phyloP scores from a whole-genome alignment of 2,329 filamentous ascomycete species.

The Colletotrichum godetiae region DNA sequence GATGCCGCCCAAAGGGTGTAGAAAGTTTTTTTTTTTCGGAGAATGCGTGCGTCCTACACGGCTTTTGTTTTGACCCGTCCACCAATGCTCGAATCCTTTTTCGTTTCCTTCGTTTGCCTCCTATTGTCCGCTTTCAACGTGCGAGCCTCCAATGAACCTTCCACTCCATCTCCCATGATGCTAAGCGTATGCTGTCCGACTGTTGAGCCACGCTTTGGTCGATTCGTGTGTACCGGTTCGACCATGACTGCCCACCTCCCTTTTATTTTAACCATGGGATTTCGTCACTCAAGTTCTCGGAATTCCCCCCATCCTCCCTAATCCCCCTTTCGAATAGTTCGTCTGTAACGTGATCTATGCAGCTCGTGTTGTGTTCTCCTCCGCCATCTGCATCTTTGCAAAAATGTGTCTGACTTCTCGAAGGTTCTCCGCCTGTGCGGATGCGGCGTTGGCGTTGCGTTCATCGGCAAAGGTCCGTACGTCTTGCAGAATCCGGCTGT shows the following conservation, averaged over 20 bases:
- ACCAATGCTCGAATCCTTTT: neutral
- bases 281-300: neutral
- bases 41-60: no score
- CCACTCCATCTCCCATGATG: neutral
- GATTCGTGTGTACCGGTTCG: neutral
- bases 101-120: neutral
- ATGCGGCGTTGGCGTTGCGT: conserved; percentile 71
- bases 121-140: neutral
- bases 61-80: neutral
- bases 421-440: conserved; percentile 71
- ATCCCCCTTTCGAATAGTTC: neutral
- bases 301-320: no score
- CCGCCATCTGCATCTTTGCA: conserved; percentile 60
- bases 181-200: neutral
- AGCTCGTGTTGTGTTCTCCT: conserved; percentile 2
- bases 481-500: conserved; percentile 77
- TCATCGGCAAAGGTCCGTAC: conserved; percentile 87
- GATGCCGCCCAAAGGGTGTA: neutral
- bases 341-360: neutral
- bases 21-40: no score
- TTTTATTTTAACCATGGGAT: neutral
- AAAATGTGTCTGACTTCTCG: conserved; percentile 82
- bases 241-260: neutral
- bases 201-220: no score
- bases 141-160: no score